Conservation (phyloP, 345 rosid genomes). For the Camelina laxa region DNA sequence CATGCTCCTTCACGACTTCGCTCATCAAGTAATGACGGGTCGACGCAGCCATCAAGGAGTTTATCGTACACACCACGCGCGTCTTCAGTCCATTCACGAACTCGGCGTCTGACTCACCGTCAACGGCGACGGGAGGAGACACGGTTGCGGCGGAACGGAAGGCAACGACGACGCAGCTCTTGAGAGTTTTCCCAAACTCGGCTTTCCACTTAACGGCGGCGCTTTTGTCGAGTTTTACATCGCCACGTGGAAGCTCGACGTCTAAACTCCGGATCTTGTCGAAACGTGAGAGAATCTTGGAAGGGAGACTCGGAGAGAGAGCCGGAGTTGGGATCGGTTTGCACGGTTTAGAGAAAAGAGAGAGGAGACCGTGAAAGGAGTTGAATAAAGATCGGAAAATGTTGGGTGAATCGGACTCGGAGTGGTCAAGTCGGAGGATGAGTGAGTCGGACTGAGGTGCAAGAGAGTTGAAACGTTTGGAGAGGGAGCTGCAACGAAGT, state of each 20-base stretch:
- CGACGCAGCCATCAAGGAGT: constrained; percentile 37
- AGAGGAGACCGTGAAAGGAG: constrained; percentile 12
- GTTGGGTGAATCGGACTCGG: constrained; percentile 19
- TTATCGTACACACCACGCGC: constrained; percentile 44
- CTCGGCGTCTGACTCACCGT: constrained; percentile 36
- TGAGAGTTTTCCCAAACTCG: constrained; percentile 34
- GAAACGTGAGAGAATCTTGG: constrained; percentile 42
- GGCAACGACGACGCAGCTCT: constrained; percentile 33
- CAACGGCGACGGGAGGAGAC: background rate
- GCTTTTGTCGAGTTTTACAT: constrained; percentile 32
- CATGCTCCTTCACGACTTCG: constrained; percentile 35
- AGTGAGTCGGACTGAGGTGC: constrained; percentile 42
- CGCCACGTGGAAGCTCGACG: constrained; percentile 31
- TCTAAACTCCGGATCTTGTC: constrained; percentile 6
- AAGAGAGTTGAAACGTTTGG: constrained; percentile 43
- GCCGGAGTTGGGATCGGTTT: background rate
- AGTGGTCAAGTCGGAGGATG: constrained; percentile 27
- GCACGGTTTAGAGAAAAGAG: constrained; percentile 39
- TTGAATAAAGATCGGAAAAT: constrained; percentile 32
- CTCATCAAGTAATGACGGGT: constrained; percentile 37
- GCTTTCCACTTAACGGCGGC: constrained; percentile 40
- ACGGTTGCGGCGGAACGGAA: constrained; percentile 36
- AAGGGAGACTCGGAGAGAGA: constrained; percentile 24
- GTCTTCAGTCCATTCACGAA: constrained; percentile 41
- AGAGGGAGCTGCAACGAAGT: constrained; percentile 38